Conservation (phyloP, 2,329 filamentous ascomycete genomes). For the Tolypocladium capitatum region DNA sequence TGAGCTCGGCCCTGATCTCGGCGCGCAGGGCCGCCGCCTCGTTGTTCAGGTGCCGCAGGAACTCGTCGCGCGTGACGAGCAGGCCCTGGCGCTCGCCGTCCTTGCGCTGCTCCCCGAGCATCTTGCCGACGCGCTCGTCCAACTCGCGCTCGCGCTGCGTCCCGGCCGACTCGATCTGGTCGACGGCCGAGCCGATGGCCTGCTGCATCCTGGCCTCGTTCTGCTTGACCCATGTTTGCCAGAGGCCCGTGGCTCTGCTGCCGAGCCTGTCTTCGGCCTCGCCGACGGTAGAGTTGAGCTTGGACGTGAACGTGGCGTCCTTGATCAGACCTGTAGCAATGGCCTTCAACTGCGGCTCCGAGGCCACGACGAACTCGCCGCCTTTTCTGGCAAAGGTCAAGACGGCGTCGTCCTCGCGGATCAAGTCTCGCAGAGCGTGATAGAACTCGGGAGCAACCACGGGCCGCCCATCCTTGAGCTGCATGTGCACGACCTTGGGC, state of each 20-base stretch:
- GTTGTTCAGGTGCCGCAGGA: constrained; percentile 28
- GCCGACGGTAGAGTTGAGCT: constrained; percentile 13
- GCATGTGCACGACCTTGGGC: constrained; percentile 44
- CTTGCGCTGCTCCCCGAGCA: constrained; percentile 23
- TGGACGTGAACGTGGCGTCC: constrained; percentile 16
- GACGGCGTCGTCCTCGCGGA: constrained; percentile 34
- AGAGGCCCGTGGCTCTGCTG: constrained; percentile 24
- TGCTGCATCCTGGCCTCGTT: constrained; percentile 29
- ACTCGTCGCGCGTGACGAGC: constrained; percentile 34
- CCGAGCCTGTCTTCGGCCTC: constrained; percentile 14
- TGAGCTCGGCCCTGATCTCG: constrained; percentile 27
- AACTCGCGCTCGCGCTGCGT: constrained; percentile 21
- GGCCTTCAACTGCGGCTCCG: constrained; percentile 33
- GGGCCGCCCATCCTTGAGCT: constrained; percentile 35
- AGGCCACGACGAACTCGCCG: constrained; percentile 24
- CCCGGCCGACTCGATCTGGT: constrained; percentile 21
- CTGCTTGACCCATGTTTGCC: constrained; percentile 38
- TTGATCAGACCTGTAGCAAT: constrained; percentile 27
- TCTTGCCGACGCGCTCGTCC: constrained; percentile 20
- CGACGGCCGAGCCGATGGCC: constrained; percentile 16
- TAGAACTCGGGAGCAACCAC: constrained; percentile 51
- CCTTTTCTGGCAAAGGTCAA: constrained; percentile 29
- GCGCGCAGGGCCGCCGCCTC: constrained; percentile 23
- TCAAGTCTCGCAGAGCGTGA: constrained; percentile 44
- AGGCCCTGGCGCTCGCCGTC: constrained; percentile 17